Evolutionary conservation across 208 protist genomes (phyloP), one percentile per base, ranked within the genome.

Genomic region (Trypanosoma boissoni): DNA sequence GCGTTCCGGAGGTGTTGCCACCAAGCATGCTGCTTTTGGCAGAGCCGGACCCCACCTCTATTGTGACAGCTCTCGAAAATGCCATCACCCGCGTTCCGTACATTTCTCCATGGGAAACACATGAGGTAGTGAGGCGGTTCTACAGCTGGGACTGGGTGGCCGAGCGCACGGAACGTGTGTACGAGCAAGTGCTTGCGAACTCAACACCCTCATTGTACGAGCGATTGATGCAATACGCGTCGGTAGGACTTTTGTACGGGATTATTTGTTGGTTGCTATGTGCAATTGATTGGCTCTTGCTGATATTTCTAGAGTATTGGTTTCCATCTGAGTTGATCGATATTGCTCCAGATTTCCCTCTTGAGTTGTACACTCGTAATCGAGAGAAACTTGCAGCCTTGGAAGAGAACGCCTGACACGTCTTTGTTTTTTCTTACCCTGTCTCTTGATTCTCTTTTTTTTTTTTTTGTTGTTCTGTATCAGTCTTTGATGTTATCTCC

Each of bases 1-100:
- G 98, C 46, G 91, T 99, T 21, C 97, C 96, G 8, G 97, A 99
- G 64, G 97, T 99, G 7, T 80, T 99, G 10, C 98, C 97, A 26
- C 72, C 86, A n/a, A 64, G 91, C 51, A 96, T 99, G 86, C 72
- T 98, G 23, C 63, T 86, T 8, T 73, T 99, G 7, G 91, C 94
- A 0, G 79, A 98, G 24, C 94, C 97, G 7, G 86, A 96, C 39
- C 81, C 95, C 0, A 68, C 64, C 2, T 86, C 80, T 10, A 92
- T 93, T 57, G 59, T 88, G 10, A 68, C 68, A 10, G 79, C 79
- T 7, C 58, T 96, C 12, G 76, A 88, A 58, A 72, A 91, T 55
- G 89, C 84, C 21, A 86, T 95, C 59, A 64, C 34, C 1, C 53
- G 80, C 16, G 78, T 95, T 49, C 84, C 83, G 21, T 80, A 86